Percentiles rank a stretch among this genome's conserved stretches.
phyloP scores from a whole-genome alignment of 257 asterid genomes.

The Solanum ossicruentum region DNA sequence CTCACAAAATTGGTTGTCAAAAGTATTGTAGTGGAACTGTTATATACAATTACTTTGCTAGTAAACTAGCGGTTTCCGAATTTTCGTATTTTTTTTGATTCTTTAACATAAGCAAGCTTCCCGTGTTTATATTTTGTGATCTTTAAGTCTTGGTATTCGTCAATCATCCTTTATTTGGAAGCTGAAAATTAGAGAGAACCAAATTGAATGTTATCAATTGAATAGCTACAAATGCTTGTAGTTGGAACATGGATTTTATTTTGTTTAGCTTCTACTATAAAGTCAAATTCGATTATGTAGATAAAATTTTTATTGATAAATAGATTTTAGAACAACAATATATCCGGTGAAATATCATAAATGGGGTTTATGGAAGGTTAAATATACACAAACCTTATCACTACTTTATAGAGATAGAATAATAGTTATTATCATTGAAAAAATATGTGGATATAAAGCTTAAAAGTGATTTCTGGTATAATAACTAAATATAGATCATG shows the following conservation, averaged over 20 bases:
- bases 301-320: neutral
- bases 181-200: neutral
- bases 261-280: neutral
- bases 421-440: neutral
- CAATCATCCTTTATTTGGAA: neutral
- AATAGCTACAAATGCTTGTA: neutral
- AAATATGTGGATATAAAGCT: neutral
- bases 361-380: too few relatives aligned
- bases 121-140: neutral
- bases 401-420: neutral
- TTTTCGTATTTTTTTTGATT: neutral
- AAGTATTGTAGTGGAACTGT: neutral
- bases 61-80: neutral
- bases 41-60: neutral
- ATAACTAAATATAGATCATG: neutral
- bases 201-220: neutral
- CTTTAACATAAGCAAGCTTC: neutral
- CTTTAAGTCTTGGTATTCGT: neutral
- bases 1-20: neutral
- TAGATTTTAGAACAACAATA: neutral
- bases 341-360: too few relatives aligned
- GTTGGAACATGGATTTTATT: neutral
- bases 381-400: too few relatives aligned
- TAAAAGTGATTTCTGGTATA: neutral
- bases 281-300: neutral